phyloP scores from a whole-genome alignment of 2,329 filamentous ascomycete genomes.

The Cladosporium sp. region DNA sequence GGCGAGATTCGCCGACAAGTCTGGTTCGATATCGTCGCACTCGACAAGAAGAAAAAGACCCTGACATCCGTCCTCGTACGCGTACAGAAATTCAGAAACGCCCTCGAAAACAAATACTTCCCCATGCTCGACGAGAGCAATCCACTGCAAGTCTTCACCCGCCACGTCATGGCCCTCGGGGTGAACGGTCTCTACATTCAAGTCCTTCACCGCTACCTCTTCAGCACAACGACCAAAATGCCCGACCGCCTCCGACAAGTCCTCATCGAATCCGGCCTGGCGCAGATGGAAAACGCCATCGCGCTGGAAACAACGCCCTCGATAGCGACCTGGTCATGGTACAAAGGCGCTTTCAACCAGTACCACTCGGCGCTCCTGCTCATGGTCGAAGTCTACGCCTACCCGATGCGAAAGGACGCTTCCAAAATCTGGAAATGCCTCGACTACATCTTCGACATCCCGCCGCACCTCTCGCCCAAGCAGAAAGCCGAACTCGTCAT shows the following conservation, averaged over 20 bases:
- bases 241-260: slow-evolving; percentile 61
- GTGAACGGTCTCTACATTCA: slow-evolving; percentile 63
- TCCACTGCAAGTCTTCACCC: slow-evolving; percentile 61
- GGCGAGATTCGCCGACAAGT: slow-evolving; percentile 68
- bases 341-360: slow-evolving; percentile 65
- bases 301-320: slow-evolving; percentile 50
- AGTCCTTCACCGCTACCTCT: slow-evolving; percentile 65
- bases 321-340: slow-evolving; percentile 64
- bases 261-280: slow-evolving; percentile 57
- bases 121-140: slow-evolving; percentile 56
- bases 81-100: slow-evolving; percentile 63
- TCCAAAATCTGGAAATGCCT: slow-evolving; percentile 66
- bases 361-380: slow-evolving; percentile 68
- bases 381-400: slow-evolving; percentile 61
- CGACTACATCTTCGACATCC: slow-evolving; percentile 66
- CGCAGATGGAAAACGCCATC: slow-evolving; percentile 52
- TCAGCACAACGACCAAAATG: slow-evolving; percentile 44
- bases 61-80: slow-evolving; percentile 63
- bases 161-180: slow-evolving; percentile 61
- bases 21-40: slow-evolving; percentile 63
- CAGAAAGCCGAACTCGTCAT: slow-evolving; percentile 60
- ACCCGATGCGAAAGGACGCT: slow-evolving; percentile 54
- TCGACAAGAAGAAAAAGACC: slow-evolving; percentile 59
- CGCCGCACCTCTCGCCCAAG: slow-evolving; percentile 47
- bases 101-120: slow-evolving; percentile 63